These are phyloP conservation scores for Citrullus mucosospermus DNA, from an alignment of 306 rosid species.

Conservation along the genomic window DNA sequence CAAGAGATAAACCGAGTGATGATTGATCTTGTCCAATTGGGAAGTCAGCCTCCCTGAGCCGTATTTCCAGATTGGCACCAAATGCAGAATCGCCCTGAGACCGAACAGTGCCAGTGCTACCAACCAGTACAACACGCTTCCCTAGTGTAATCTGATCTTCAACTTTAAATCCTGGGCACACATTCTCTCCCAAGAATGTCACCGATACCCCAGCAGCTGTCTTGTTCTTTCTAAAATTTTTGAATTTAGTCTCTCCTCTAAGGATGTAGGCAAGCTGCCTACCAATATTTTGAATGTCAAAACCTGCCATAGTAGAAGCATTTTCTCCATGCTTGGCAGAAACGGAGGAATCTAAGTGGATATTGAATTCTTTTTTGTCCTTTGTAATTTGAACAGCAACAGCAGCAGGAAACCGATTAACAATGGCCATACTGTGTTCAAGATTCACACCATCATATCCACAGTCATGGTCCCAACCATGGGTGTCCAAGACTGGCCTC, in stretches of 20 bases:
- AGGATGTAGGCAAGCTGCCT: conserved; percentile 49
- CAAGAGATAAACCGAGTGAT: conserved; percentile 72
- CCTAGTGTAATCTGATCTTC: conserved; percentile 88
- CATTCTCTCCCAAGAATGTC: conserved; percentile 84
- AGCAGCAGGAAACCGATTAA: conserved; percentile 56
- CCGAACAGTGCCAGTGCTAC: conserved; percentile 76
- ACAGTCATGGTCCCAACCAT: conserved; percentile 99
- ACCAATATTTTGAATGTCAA: conserved; percentile 74
- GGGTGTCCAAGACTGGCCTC: conserved; percentile 85
- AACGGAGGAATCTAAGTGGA: conserved; percentile 90
- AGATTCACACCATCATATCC: conserved; percentile 96
- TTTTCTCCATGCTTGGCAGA: conserved; percentile 84
- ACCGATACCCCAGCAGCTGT: conserved; percentile 78
- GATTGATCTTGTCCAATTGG: conserved; percentile 97
- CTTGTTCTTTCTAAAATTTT: conserved; percentile 60
- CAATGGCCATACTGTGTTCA: conserved; percentile 60
- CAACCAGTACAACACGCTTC: conserved; percentile 72
- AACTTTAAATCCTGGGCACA: conserved; percentile 74
- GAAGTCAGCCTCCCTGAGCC: conserved; percentile 91
- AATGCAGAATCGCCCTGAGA: conserved; percentile 71
- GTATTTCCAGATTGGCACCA: conserved; percentile 86
- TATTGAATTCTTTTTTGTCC: conserved; percentile 91
- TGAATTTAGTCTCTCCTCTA: conserved; percentile 71
- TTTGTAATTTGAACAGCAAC: conserved; percentile 77
- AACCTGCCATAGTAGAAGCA: conserved; percentile 85